Evolutionary conservation across 352 stramenopile genomes (phyloP), one percentile per base, ranked within the genome.

Genomic region (Globisporangium spiculum): DNA sequence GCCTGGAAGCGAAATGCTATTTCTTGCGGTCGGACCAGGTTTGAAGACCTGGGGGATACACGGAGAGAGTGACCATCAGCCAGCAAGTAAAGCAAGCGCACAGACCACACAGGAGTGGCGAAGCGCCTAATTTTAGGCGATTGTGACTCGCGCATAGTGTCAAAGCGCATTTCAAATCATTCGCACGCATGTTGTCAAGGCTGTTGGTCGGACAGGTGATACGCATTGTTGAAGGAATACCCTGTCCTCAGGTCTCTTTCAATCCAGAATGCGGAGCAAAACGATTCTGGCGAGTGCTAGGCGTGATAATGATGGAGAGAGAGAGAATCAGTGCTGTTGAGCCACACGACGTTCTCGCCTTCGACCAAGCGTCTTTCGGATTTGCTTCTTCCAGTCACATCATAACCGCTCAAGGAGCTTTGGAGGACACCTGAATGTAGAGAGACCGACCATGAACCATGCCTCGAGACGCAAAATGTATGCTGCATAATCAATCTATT

Each of bases 401-500:
- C 52, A 20, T 24, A 34, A 16, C 54, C 14, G 36, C 26, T 27
- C 26, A 16, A 26, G 27, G 18, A 27, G 54, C 22, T 14, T 16
- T 60, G 27, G 54, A 60, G 27, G 54, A 60, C 16, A 41, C 38
- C 54, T 60, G 54, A 60, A 16, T 60, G 2, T 18, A 41, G 54
- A 61, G 20, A 60, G 30, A 60, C 9, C 18, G 27, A 32, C 32
- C 32, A 46, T 61, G 18, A 48, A 50, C 32, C 20, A 61, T 32
- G 56, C 32, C 48, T 61, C 30, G 56, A 61, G 56, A 32, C 32
- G 8, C 56, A 34, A 61, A n/a, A n/a, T 50, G 32, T 32, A 26
- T 60, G 54, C 16, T 60, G 27, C 30, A 48, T 48, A 18, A 64
- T 64, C 41, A 24, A 64, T 64, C 41, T 44, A 64, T 55, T 24